These are phyloP conservation scores for Anastatica hierochuntica DNA, from an alignment of 345 rosid species.

Conservation along the genomic window DNA sequence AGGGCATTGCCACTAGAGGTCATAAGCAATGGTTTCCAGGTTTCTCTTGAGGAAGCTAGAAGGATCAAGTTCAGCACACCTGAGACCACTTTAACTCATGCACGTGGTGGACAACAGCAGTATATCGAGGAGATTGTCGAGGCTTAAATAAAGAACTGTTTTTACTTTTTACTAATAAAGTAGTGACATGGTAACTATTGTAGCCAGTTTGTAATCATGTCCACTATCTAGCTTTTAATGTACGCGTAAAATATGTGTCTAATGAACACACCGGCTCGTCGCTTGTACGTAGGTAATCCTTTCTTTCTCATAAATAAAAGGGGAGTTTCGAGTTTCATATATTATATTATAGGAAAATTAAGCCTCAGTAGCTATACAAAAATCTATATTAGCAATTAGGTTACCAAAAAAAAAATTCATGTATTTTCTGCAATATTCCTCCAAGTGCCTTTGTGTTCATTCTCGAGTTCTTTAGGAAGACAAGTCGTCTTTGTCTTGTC, in stretches of 20 bases:
- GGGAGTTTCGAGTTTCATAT: constrained; percentile 9
- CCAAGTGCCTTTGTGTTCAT: too few relatives aligned
- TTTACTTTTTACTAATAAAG: constrained; percentile 11
- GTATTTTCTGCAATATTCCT: too few relatives aligned
- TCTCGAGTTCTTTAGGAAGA: too few relatives aligned
- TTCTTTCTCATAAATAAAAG: constrained; percentile 22
- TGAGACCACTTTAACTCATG: constrained; percentile 31
- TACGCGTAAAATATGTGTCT: constrained; percentile 13
- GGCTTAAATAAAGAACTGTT: constrained; percentile 25
- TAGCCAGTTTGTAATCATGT: constrained; percentile 9
- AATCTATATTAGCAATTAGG: too few relatives aligned
- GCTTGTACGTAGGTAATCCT: constrained; percentile 11
- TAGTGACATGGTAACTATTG: constrained; percentile 5
- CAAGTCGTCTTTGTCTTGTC: too few relatives aligned
- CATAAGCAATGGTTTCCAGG: constrained; percentile 32
- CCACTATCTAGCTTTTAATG: constrained; percentile 5
- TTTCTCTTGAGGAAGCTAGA: constrained; percentile 51
- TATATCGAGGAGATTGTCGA: constrained; percentile 36
- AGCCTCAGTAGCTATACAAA: too few relatives aligned
- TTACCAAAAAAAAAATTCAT: too few relatives aligned
- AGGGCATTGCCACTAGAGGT: constrained; percentile 52
- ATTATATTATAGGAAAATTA: too few relatives aligned
- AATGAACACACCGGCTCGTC: constrained; percentile 20
- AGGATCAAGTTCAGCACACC: constrained; percentile 38
- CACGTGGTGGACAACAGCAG: constrained; percentile 14